A percentile compares a stretch with the other conserved stretches of the same genome.
These are phyloP conservation scores for Priceomyces fermenticarens DNA, from an alignment of 805 yeast species.

Conservation along the genomic window DNA sequence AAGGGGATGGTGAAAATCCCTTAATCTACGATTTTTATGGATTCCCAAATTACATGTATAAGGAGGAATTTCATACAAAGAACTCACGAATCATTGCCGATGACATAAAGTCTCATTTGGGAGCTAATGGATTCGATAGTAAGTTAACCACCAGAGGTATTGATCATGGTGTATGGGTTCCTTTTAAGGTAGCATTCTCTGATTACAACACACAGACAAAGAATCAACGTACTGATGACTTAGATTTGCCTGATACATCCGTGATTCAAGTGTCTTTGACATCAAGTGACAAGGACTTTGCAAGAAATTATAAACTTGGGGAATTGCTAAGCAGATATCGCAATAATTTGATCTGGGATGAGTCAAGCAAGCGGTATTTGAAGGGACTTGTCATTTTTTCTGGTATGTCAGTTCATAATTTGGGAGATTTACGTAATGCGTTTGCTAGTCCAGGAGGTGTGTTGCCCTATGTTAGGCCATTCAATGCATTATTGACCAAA, in stretches of 20 bases:
- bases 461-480: conserved; percentile 51
- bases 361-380: conserved; percentile 18
- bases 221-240: conserved; percentile 21
- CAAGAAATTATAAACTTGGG: conserved; percentile 53
- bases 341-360: conserved; percentile 34
- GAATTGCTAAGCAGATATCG: conserved; percentile 50
- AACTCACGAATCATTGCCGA: conserved; percentile 43
- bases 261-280: conserved; percentile 52
- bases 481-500: conserved; percentile 45
- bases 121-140: conserved; percentile 41
- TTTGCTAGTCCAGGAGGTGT: conserved; percentile 12
- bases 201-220: conserved; percentile 25
- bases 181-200: conserved; percentile 65
- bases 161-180: conserved; percentile 86
- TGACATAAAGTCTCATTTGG: conserved; percentile 41
- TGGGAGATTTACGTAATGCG: conserved; percentile 46
- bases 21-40: conserved; percentile 75
- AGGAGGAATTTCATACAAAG: conserved; percentile 56
- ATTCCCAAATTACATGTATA: conserved; percentile 64
- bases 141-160: conserved; percentile 56
- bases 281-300: conserved; percentile 35
- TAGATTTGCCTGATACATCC: conserved; percentile 44
- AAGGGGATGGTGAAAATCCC: conserved; percentile 38
- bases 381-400: conserved; percentile 55
- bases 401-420: conserved; percentile 80